These are phyloP conservation scores for Epichloe sylvatica DNA, from an alignment of 2,329 filamentous ascomycete species.

Conservation along the genomic window DNA sequence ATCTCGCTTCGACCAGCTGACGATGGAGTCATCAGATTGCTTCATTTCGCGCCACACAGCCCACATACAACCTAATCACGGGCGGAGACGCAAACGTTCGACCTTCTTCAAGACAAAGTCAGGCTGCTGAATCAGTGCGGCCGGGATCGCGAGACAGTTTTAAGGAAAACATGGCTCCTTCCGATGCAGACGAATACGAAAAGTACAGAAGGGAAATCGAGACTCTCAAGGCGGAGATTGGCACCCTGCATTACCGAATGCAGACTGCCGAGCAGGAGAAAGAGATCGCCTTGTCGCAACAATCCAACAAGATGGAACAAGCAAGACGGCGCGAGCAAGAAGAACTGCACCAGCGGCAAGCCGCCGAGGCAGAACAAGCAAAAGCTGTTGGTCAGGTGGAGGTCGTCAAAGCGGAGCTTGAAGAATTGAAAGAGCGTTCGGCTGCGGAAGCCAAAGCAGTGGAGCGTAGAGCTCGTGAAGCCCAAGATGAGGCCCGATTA, in stretches of 20 bases:
- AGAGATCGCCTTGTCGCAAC: constrained; percentile 62
- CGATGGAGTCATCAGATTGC: constrained; percentile 21
- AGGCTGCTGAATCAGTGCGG: constrained; percentile 25
- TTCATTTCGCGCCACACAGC: constrained; percentile 37
- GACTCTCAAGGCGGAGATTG: constrained; percentile 77
- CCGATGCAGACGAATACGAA: constrained; percentile 46
- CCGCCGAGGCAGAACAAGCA: constrained; percentile 40
- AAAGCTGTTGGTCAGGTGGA: constrained; percentile 38
- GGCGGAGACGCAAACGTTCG: constrained; percentile 31
- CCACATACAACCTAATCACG: constrained; percentile 45
- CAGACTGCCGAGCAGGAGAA: constrained; percentile 79
- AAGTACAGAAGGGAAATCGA: constrained; percentile 48
- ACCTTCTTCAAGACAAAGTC: constrained; percentile 28
- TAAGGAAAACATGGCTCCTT: constrained; percentile 45
- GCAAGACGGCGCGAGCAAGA: constrained; percentile 68
- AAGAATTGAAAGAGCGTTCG: constrained; percentile 34
- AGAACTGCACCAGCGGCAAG: constrained; percentile 57
- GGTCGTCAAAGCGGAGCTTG: constrained; percentile 35
- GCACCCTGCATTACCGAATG: constrained; percentile 74
- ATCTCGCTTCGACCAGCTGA: neutral
- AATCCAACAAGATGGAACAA: constrained; percentile 74
- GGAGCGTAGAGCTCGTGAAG: constrained; percentile 55
- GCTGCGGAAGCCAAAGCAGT: constrained; percentile 48
- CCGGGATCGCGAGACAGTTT: constrained; percentile 42
- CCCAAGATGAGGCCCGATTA: constrained; percentile 56